A percentile compares a stretch with the other conserved stretches of the same genome.
Evolutionary conservation across 768 basidiomycete species (phyloP).

Genomic region (Nevesoporus exiguus): DNA sequence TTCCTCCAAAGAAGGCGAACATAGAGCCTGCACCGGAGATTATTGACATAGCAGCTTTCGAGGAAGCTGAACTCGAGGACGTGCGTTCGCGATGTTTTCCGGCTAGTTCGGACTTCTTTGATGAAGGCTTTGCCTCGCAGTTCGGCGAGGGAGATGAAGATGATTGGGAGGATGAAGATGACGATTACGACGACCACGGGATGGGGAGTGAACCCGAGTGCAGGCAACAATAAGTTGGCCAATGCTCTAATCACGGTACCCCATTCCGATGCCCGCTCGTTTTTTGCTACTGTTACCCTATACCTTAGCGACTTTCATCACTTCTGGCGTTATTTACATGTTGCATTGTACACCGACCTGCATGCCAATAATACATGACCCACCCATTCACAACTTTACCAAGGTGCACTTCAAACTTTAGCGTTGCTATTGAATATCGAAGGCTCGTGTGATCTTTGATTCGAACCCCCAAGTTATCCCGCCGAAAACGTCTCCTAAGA

Average conservation of each 20-base stretch:
- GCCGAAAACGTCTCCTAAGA: conserved; percentile 68
- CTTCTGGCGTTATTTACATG: conserved; percentile 26
- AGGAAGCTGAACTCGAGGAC: conserved; percentile 76
- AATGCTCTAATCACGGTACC: conserved; percentile 8
- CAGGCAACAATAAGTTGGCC: conserved; percentile 49
- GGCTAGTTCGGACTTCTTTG: conserved; percentile 74
- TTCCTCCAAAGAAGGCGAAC: conserved; percentile 76
- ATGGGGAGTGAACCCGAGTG: conserved; percentile 53
- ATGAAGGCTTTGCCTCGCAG: conserved; percentile 64
- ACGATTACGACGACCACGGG: conserved; percentile 44
- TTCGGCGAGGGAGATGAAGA: conserved; percentile 71
- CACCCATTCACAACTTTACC: conserved; percentile 10
- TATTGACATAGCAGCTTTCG: conserved; percentile 68
- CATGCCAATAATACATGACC: conserved; percentile 20
- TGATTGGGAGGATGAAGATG: conserved; percentile 70
- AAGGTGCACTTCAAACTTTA: conserved; percentile 49
- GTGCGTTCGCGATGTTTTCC: conserved; percentile 79
- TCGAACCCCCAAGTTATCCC: conserved; percentile 74
- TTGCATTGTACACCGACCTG: conserved; percentile 27
- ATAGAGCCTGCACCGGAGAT: conserved; percentile 68
- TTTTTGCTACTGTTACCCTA: conserved; percentile 10
- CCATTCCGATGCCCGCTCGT: conserved; percentile 8
- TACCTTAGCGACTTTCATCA: conserved; percentile 16
- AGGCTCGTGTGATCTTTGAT: conserved; percentile 67
- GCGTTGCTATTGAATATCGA: conserved; percentile 59